phyloP scores from a whole-genome alignment of 768 basidiomycete species.

The Auriscalpium orientale region DNA sequence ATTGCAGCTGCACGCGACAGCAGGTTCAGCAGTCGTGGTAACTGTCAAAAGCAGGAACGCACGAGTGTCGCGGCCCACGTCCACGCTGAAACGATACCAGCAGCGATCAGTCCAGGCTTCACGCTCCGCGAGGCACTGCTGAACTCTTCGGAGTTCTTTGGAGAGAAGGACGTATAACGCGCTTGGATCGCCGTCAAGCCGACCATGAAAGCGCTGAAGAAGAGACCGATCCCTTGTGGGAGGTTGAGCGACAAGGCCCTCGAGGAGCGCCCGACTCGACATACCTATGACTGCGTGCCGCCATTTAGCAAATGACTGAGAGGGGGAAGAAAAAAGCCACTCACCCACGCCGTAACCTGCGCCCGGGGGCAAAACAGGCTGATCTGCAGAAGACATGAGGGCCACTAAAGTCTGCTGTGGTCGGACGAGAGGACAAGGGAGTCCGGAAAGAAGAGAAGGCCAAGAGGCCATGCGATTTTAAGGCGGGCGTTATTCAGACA shows the following conservation, averaged over 20 bases:
- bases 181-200: slow-evolving; percentile 71
- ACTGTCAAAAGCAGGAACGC: slow-evolving; percentile 3
- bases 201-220: slow-evolving; percentile 81
- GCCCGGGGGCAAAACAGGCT: slow-evolving; percentile 60
- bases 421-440: no score
- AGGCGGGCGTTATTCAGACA: no score
- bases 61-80: slow-evolving; percentile 82
- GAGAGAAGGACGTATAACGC: slow-evolving; percentile 77
- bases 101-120: slow-evolving; percentile 87
- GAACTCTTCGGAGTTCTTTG: slow-evolving; percentile 76
- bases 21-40: no score
- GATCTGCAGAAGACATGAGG: slow-evolving; percentile 18
- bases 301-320: background rate
- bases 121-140: slow-evolving; percentile 75
- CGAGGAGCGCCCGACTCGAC: slow-evolving; percentile 3
- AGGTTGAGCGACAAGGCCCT: no score
- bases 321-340: background rate
- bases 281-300: slow-evolving; percentile 42
- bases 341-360: slow-evolving; percentile 81
- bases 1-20: slow-evolving; percentile 50
- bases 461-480: no score
- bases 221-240: slow-evolving; percentile 69
- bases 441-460: no score
- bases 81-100: slow-evolving; percentile 91
- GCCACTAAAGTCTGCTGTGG: no score